Conservation (phyloP, 2,329 filamentous ascomycete genomes). For the Penicillium sp. region DNA sequence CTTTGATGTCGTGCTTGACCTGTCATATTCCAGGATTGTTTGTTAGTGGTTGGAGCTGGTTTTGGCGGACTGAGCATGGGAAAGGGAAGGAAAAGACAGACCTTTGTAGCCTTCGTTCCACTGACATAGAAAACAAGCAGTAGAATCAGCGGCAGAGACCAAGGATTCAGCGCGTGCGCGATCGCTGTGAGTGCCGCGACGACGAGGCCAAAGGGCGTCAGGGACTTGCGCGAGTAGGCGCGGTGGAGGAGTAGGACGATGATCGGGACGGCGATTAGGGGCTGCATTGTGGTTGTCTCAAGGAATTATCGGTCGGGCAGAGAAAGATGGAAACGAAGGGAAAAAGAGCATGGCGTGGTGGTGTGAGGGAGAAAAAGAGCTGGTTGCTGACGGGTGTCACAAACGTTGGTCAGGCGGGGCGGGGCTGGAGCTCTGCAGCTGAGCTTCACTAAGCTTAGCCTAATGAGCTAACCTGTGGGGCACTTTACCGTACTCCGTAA, state of each 20-base stretch:
- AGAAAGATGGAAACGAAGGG: not conserved
- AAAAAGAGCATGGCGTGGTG: not conserved
- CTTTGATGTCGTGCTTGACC: slow-evolving; percentile 88
- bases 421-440: not conserved
- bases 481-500: not conserved
- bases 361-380: not conserved
- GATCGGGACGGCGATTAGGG: slow-evolving; percentile 48
- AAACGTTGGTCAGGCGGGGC: not conserved
- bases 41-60: not conserved
- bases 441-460: not conserved
- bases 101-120: slow-evolving; percentile 83
- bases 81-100: slow-evolving; percentile 37
- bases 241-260: slow-evolving; percentile 68
- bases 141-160: slow-evolving; percentile 86
- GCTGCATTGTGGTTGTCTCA: slow-evolving; percentile 43
- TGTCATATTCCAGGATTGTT: slow-evolving; percentile 41
- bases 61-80: not conserved
- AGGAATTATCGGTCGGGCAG: not conserved
- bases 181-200: slow-evolving; percentile 74
- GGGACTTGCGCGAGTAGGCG: slow-evolving; percentile 72
- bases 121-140: slow-evolving; percentile 85
- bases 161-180: slow-evolving; percentile 88
- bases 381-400: not conserved
- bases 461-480: not conserved
- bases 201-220: slow-evolving; percentile 77